Evolutionary conservation across 495 filamentous ascomycete genomes (phyloP).

Genomic region (Aeminium ludgeri): DNA sequence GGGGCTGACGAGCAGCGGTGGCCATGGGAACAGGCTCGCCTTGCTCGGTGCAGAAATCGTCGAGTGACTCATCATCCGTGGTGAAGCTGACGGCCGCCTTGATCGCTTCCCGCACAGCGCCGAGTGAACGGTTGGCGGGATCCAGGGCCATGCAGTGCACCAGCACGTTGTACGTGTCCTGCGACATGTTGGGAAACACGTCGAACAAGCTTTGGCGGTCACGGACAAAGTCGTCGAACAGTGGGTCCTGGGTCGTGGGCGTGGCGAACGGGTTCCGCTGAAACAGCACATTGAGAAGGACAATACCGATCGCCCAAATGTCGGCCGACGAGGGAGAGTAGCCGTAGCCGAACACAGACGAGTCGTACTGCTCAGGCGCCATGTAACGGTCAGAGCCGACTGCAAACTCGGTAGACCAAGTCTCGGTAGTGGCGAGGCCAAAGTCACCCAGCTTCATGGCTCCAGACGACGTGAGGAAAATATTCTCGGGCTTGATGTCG

Average conservation of each 20-base stretch:
- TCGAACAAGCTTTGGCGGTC: slow-evolving; percentile 93
- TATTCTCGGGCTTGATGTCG: slow-evolving; percentile 99
- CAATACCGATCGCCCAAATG: slow-evolving; percentile 92
- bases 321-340: slow-evolving; percentile 91
- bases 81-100: slow-evolving; percentile 76
- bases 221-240: slow-evolving; percentile 80
- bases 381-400: slow-evolving; percentile 98
- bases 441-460: slow-evolving; percentile 95
- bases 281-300: slow-evolving; percentile 88
- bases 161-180: slow-evolving; percentile 89
- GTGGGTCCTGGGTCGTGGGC: slow-evolving; percentile 67
- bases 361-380: slow-evolving; percentile 95
- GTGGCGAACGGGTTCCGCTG: slow-evolving; percentile 85
- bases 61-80: slow-evolving; percentile 73
- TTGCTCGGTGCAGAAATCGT: slow-evolving; percentile 84
- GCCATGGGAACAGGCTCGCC: slow-evolving; percentile 47
- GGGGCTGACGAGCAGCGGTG: slow-evolving; percentile 81
- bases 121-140: slow-evolving; percentile 71
- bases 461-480: slow-evolving; percentile 75
- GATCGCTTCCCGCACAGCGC: slow-evolving; percentile 57
- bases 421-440: slow-evolving; percentile 70
- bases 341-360: slow-evolving; percentile 57
- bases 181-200: slow-evolving; percentile 95
- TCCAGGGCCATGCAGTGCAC: slow-evolving; percentile 75
- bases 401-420: slow-evolving; percentile 75